These are phyloP conservation scores for Suhomyces choctaworum DNA, from an alignment of 1,139 yeast species.

Conservation along the genomic window DNA sequence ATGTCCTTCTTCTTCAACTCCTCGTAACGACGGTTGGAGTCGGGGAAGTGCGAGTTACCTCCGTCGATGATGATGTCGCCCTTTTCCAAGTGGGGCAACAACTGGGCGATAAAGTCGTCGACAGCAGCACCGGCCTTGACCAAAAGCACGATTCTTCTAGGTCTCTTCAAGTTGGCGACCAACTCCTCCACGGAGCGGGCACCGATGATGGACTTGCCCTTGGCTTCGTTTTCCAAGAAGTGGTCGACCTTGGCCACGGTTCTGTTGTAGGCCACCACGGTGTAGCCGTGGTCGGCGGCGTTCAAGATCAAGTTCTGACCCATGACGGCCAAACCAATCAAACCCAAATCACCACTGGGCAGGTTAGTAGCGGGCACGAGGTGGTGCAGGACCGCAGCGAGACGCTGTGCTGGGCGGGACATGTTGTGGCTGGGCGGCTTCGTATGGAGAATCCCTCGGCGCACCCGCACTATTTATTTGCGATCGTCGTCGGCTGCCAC, in stretches of 20 bases:
- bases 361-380: conserved; percentile 27
- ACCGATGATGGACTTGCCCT: conserved; percentile 88
- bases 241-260: conserved; percentile 93
- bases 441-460: background rate
- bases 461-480: background rate
- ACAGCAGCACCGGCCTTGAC: conserved; percentile 98
- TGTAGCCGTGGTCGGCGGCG: conserved; percentile 97
- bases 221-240: conserved; percentile 91
- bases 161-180: conserved; percentile 87
- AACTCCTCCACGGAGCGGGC: conserved; percentile 92
- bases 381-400: conserved; percentile 16
- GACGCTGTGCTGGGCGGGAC: conserved; percentile 9
- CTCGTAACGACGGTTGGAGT: conserved; percentile 92
- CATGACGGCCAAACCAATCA: conserved; percentile 99
- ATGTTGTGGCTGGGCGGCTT: background rate
- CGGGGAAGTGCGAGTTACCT: conserved; percentile 99
- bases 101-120: conserved; percentile 84
- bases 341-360: conserved; percentile 90
- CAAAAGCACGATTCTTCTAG: conserved; percentile 90
- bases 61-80: conserved; percentile 99
- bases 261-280: conserved; percentile 98
- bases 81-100: conserved; percentile 87
- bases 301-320: conserved; percentile 97
- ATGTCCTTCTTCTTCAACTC: conserved; percentile 87
- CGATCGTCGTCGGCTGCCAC: too few species aligned